Base-by-base conservation (phyloP, 192 early-diverging fungal genomes). In the Lunasporangiospora selenospora region DNA sequence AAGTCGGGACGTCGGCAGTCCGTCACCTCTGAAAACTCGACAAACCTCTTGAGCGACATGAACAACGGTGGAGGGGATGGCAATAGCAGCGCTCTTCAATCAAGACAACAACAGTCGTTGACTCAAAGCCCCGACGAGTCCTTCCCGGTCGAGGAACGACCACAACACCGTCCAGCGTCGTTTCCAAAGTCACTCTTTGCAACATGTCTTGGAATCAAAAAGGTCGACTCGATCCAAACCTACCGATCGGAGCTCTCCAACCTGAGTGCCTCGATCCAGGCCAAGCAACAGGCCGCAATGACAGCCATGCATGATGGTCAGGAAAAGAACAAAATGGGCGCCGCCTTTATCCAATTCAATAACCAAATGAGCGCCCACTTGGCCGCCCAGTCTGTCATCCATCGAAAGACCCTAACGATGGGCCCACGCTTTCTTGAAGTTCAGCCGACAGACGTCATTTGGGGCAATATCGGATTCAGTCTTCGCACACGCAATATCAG, bases 331-430 rank as follows among this genome's bases (percentile, higher is more conserved):
- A 76, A 78, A 33, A 52, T 80, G 46, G 76, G 81, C 13, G 83
- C 89, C 12, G 91, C 90, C 6, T 90, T 95, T 67, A 76, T 95
- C 15, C 80, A 90, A 62, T 95, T 95, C 77, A 86, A 88, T 47
- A 65, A 81, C 43, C 84, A 89, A 46, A 75, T 89, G 12, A 82
- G 88, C 3, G 87, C 93, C 1, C 92, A 95, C 41, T 80, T 93
- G 61, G 92, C 92, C 2, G 80, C 86, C 12, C 85, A 88, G 40
- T 62, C 79, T 2, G 77, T 91, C 6, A 55, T 89, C 18, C 77
- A 90, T 71, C 71, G 81, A 30, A 71, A 66, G 44, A 87, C 86
- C 16, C 55, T 87, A 44, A 79, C 81, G 0, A 89, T 92, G 88
- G 65, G 55, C 21, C 87, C 83, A 7, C 77, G 85, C 6, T 77